Conservation (phyloP, 371 early-diverging fungal species). For the Rhizopus delemar region DNA sequence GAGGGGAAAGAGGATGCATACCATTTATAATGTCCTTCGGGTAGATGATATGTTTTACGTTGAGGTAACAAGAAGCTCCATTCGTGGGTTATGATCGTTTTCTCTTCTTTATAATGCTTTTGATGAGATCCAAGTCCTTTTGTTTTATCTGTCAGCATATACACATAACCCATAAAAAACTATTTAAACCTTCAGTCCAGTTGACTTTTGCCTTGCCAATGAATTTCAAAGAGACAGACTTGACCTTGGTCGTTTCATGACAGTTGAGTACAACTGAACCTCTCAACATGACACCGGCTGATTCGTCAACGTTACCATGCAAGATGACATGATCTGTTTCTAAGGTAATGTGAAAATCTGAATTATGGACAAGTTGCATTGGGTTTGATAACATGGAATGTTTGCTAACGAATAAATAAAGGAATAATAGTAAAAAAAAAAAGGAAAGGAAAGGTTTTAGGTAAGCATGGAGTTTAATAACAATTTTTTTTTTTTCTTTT, state of each 20-base stretch:
- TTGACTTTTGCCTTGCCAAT: constrained; percentile 45
- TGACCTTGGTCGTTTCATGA: constrained; percentile 45
- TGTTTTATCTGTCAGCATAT: neutral
- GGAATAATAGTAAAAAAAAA: constrained; percentile 7
- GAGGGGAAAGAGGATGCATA: constrained; percentile 11
- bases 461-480: too few species aligned
- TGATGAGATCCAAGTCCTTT: constrained; percentile 49
- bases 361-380: constrained; percentile 40
- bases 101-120: constrained; percentile 45
- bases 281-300: constrained; percentile 49
- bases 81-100: constrained; percentile 44
- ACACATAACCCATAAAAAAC: neutral
- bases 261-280: constrained; percentile 45
- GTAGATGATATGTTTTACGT: constrained; percentile 40
- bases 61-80: constrained; percentile 47
- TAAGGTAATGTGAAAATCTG: constrained; percentile 44
- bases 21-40: constrained; percentile 48
- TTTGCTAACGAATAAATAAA: too few species aligned
- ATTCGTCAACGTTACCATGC: constrained; percentile 48
- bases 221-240: constrained; percentile 41
- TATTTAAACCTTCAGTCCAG: constrained; percentile 47
- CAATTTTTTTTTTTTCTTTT: too few species aligned
- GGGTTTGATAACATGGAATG: constrained; percentile 11
- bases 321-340: constrained; percentile 46
- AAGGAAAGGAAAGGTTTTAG: neutral